Evolutionary conservation across 192 early-diverging fungal species (phyloP).

Genomic region (Podila clonocystis): DNA sequence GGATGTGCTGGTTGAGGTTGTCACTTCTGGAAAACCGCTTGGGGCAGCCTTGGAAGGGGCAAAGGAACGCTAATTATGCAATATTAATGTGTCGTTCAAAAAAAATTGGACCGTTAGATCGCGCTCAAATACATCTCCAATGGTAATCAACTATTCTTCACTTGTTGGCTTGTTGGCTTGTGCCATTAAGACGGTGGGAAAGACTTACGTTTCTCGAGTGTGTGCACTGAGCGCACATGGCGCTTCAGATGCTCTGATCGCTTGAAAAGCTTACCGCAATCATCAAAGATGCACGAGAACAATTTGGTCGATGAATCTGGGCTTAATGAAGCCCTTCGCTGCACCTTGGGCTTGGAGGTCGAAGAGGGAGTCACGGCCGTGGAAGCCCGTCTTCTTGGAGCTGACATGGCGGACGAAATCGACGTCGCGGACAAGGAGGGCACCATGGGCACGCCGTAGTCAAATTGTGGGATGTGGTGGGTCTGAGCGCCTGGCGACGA

Average conservation of each 20-base stretch:
- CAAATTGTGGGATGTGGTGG: background rate
- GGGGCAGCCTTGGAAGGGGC: conserved; percentile 56
- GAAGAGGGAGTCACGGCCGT: too few species aligned
- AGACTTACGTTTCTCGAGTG: conserved; percentile 66
- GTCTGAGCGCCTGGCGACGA: background rate
- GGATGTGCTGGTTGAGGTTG: conserved; percentile 64
- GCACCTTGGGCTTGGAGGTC: conserved; percentile 6
- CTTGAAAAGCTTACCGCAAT: conserved; percentile 66
- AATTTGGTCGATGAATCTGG: conserved; percentile 21
- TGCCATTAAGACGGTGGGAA: background rate
- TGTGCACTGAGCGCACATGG: conserved; percentile 67
- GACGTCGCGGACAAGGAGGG: conserved; percentile 34
- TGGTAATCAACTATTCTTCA: background rate
- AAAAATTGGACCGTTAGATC: background rate
- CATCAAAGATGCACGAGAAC: conserved; percentile 50
- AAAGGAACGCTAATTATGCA: conserved; percentile 52
- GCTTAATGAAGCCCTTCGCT: conserved; percentile 25
- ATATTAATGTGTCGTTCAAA: background rate
- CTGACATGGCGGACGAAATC: conserved; percentile 14
- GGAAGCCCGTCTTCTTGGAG: background rate
- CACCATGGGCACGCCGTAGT: conserved; percentile 18
- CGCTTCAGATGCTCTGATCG: conserved; percentile 68
- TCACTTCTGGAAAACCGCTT: conserved; percentile 66
- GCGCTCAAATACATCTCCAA: background rate
- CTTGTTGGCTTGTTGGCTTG: too few species aligned